These are phyloP conservation scores for Cyberlindnera bimundalis DNA, from an alignment of 805 yeast species.

Conservation along the genomic window DNA sequence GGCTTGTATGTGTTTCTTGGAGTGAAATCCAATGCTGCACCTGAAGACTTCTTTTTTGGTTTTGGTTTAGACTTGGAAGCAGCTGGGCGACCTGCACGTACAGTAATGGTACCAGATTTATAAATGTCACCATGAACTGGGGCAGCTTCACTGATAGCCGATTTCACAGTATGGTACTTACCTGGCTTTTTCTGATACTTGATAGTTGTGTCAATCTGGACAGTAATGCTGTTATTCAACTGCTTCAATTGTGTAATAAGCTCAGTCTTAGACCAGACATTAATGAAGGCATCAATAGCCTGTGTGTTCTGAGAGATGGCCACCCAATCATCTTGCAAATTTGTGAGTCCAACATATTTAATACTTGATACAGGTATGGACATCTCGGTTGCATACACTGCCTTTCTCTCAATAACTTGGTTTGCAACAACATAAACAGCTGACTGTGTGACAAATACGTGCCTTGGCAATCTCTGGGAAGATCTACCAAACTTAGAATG, in stretches of 20 bases:
- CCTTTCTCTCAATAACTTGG: slow-evolving; percentile 58
- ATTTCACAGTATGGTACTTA: slow-evolving; percentile 67
- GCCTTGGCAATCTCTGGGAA: slow-evolving; percentile 69
- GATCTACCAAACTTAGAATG: slow-evolving; percentile 91
- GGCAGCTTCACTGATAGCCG: slow-evolving; percentile 56
- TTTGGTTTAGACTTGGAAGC: slow-evolving; percentile 65
- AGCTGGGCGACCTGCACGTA: slow-evolving; percentile 75
- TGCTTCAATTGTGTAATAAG: slow-evolving; percentile 69
- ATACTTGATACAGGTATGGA: slow-evolving; percentile 59
- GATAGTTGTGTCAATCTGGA: slow-evolving; percentile 68
- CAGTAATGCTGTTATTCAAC: slow-evolving; percentile 51
- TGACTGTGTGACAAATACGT: slow-evolving; percentile 63
- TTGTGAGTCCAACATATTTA: slow-evolving; percentile 62
- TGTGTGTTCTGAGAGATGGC: slow-evolving; percentile 44
- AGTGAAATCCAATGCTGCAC: slow-evolving; percentile 28
- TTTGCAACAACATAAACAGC: slow-evolving; percentile 72
- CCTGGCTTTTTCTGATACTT: slow-evolving; percentile 91
- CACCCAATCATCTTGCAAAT: slow-evolving; percentile 88
- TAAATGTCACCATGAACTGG: slow-evolving; percentile 70
- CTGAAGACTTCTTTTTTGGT: slow-evolving; percentile 54
- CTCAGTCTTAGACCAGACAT: slow-evolving; percentile 86
- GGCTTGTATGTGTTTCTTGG: slow-evolving; percentile 25
- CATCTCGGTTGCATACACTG: slow-evolving; percentile 59
- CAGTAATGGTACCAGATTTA: slow-evolving; percentile 85
- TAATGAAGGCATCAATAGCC: slow-evolving; percentile 74